Evolutionary conservation across 257 asterid genomes (phyloP).

Genomic region (Solanum neorickii): DNA sequence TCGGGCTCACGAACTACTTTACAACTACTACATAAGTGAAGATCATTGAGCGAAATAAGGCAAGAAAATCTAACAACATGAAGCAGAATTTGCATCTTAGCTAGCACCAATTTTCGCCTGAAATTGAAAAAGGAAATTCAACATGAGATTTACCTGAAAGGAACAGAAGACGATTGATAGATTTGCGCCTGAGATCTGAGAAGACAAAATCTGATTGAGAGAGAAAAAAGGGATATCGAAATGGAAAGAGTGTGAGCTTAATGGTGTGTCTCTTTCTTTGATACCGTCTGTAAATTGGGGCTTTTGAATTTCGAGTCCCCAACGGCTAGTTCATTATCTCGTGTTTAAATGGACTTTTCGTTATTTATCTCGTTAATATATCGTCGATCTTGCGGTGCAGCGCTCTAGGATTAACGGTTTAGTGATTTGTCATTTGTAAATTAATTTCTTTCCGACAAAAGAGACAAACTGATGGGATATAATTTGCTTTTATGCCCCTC

Average conservation of each 20-base stretch:
- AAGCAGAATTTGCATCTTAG: background rate
- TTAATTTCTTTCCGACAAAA: background rate
- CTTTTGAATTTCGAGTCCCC: conserved; percentile 26
- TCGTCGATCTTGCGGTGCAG: conserved; percentile 3
- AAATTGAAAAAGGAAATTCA: background rate
- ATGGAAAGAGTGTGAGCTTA: conserved; percentile 4
- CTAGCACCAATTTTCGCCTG: background rate
- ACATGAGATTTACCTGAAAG: conserved; percentile 1
- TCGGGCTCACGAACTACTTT: background rate
- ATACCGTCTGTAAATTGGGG: background rate
- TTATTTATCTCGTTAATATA: conserved; percentile 8
- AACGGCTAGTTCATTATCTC: conserved; percentile 45
- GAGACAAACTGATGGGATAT: background rate
- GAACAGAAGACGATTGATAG: background rate
- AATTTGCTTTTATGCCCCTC: background rate
- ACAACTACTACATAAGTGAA: background rate
- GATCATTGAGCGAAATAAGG: background rate
- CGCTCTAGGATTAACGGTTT: background rate
- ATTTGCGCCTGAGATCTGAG: conserved; percentile 1
- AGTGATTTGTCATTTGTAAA: background rate
- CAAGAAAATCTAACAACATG: background rate
- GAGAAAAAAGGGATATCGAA: background rate
- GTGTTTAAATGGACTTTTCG: background rate
- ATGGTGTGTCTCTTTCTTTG: background rate
- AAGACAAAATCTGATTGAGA: conserved; percentile 6